Evolutionary conservation across 2,329 filamentous ascomycete genomes (phyloP).

Genomic region (Clonostachys rosea): DNA sequence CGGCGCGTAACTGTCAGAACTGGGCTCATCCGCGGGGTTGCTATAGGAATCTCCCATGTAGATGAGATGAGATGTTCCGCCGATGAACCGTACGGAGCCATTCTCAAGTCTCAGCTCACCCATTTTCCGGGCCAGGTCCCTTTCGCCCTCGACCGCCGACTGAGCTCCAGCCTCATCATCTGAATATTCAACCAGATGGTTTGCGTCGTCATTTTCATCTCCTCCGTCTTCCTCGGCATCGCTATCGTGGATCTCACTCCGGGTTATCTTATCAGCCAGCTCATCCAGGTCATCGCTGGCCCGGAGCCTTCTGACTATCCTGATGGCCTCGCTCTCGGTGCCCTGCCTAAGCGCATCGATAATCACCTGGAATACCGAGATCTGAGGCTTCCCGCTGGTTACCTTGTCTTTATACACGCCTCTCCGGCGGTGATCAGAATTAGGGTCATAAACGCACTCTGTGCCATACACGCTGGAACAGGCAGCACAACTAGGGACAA

Average conservation of each 20-base stretch:
- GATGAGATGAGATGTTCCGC: constrained; percentile 90
- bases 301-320: constrained; percentile 80
- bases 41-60: constrained; percentile 57
- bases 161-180: constrained; percentile 33
- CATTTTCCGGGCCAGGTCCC: constrained; percentile 87
- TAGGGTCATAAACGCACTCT: constrained; percentile 90
- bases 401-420: constrained; percentile 95
- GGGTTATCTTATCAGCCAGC: constrained; percentile 47
- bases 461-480: constrained; percentile 91
- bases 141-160: constrained; percentile 55
- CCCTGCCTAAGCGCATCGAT: constrained; percentile 91
- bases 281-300: constrained; percentile 68
- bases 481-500: constrained; percentile 87
- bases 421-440: constrained; percentile 92
- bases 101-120: constrained; percentile 84
- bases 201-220: constrained; percentile 29
- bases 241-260: constrained; percentile 11
- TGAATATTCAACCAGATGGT: constrained; percentile 25
- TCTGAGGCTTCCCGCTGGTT: constrained; percentile 81
- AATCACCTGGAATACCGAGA: constrained; percentile 85
- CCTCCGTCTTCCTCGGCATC: constrained; percentile 18
- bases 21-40: constrained; percentile 30
- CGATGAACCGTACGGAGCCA: constrained; percentile 84
- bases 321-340: constrained; percentile 78
- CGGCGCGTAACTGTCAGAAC: constrained; percentile 38